Conservation (phyloP, 306 rosid species). For the Macrotyloma uniflorum region DNA sequence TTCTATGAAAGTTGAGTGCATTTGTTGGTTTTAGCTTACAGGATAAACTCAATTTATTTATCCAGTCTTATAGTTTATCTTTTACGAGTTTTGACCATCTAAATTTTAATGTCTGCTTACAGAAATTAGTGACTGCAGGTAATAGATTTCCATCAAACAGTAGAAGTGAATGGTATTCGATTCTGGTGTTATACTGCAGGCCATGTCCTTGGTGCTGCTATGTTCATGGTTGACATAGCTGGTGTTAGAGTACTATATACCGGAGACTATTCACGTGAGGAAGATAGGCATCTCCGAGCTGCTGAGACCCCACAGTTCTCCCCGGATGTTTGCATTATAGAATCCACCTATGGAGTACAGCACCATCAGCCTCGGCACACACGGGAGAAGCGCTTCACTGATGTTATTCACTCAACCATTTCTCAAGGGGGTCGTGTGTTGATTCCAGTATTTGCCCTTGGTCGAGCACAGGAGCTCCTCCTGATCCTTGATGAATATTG, state of each 20-base stretch:
- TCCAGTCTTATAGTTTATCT: no score
- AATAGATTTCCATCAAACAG: constrained; percentile 94
- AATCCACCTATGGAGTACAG: constrained; percentile 92
- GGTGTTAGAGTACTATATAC: constrained; percentile 92
- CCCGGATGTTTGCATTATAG: constrained; percentile 94
- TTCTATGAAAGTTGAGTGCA: no score
- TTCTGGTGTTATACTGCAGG: constrained; percentile 99
- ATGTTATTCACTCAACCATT: constrained; percentile 82
- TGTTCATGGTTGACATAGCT: constrained; percentile 99
- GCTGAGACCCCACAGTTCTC: constrained; percentile 97
- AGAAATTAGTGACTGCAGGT: constrained; percentile 59
- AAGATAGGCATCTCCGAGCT: constrained; percentile 94
- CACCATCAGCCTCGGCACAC: constrained; percentile 92
- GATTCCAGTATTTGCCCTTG: constrained; percentile 92
- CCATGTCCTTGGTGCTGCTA: constrained; percentile 99
- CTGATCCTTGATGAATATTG: constrained; percentile 94
- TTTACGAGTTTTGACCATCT: no score
- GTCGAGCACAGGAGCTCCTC: constrained; percentile 95
- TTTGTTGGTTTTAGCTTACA: no score
- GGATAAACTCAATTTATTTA: no score
- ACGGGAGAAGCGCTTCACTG: constrained; percentile 90
- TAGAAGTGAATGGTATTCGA: constrained; percentile 88
- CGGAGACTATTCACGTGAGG: constrained; percentile 99
- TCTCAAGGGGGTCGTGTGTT: constrained; percentile 97
- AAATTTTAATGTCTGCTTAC: background rate